Evolutionary conservation across 2,329 filamentous ascomycete genomes (phyloP).

Genomic region (Penicillium psychrosexuale): DNA sequence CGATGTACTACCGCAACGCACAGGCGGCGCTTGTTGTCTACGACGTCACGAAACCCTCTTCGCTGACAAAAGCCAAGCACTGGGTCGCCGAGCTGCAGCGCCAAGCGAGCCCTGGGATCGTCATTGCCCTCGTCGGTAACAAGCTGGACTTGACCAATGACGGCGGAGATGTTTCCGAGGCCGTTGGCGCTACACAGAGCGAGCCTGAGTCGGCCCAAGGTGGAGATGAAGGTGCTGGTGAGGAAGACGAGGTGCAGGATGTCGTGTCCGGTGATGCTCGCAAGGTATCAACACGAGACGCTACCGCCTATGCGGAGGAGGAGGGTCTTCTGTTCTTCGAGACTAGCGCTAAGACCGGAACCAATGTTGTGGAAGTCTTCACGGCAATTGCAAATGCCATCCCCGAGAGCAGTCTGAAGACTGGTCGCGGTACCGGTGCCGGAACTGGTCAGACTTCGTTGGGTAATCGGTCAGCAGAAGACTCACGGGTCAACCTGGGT

Average conservation of each 20-base stretch:
- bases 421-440: constrained; percentile 67
- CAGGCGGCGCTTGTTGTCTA: constrained; percentile 97
- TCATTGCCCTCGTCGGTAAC: constrained; percentile 96
- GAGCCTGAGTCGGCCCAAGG: constrained; percentile 38
- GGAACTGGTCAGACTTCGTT: constrained; percentile 56
- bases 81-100: constrained; percentile 97
- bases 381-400: constrained; percentile 98
- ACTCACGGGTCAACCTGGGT: constrained; percentile 75
- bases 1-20: constrained; percentile 99
- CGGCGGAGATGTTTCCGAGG: constrained; percentile 46
- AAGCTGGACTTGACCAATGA: constrained; percentile 81
- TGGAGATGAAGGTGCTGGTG: constrained; percentile 47
- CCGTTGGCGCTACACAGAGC: constrained; percentile 30
- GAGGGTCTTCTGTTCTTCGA: constrained; percentile 95
- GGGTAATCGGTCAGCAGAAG: constrained; percentile 50
- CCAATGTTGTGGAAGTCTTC: constrained; percentile 93
- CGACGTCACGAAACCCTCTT: constrained; percentile 95
- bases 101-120: constrained; percentile 92
- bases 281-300: constrained; percentile 87
- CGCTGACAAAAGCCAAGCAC: constrained; percentile 94
- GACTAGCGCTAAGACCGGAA: constrained; percentile 93
- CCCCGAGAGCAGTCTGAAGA: constrained; percentile 94
- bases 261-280: constrained; percentile 70
- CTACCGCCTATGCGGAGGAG: constrained; percentile 89
- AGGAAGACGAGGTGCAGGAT: constrained; percentile 54